These are phyloP conservation scores for Corylus americana DNA, from an alignment of 306 rosid genomes.

Conservation along the genomic window DNA sequence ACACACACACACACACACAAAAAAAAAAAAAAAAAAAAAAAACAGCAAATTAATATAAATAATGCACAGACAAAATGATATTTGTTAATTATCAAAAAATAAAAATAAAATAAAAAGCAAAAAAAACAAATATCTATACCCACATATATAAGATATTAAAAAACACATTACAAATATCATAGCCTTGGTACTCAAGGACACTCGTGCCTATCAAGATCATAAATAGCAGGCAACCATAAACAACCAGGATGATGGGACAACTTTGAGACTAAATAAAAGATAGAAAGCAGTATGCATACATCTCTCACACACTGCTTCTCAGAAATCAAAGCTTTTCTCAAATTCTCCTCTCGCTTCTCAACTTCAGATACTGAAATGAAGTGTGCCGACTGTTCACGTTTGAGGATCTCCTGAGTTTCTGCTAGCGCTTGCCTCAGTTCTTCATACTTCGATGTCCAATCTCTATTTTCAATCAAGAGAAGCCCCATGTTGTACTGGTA, in stretches of 20 bases:
- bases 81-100: too few species aligned
- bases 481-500: slow-evolving; percentile 95
- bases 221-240: neutral
- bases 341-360: slow-evolving; percentile 66
- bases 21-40: neutral
- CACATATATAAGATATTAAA: neutral
- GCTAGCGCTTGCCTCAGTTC: slow-evolving; percentile 56
- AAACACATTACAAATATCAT: neutral
- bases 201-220: neutral
- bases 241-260: neutral
- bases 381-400: slow-evolving; percentile 79
- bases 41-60: neutral
- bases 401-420: slow-evolving; percentile 79
- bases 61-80: neutral
- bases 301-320: slow-evolving; percentile 75
- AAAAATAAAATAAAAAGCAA: too few species aligned
- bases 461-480: slow-evolving; percentile 79
- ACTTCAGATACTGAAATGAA: slow-evolving; percentile 72
- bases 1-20: too few species aligned
- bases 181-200: neutral
- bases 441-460: slow-evolving; percentile 63
- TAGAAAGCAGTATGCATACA: slow-evolving; percentile 45
- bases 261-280: slow-evolving; percentile 8
- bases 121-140: too few species aligned
- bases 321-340: slow-evolving; percentile 55